phyloP scores from a whole-genome alignment of 768 basidiomycete genomes.

The Naganishia kalamii region DNA sequence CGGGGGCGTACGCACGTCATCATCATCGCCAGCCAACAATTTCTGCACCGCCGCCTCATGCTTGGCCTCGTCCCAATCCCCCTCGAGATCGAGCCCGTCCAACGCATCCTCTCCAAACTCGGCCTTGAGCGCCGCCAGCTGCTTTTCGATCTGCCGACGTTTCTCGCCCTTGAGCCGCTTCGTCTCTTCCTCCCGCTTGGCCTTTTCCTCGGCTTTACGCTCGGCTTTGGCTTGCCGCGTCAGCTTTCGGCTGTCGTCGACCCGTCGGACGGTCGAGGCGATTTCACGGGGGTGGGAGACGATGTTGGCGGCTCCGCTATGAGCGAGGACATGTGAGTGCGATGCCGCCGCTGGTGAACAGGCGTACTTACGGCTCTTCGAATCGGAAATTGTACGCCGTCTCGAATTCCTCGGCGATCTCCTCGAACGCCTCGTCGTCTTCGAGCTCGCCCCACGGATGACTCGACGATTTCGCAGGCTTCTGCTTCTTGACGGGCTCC shows the following conservation, averaged over 20 bases:
- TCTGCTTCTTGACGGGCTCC: conserved; percentile 26
- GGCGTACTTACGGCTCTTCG: conserved; percentile 74
- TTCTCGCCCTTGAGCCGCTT: conserved; percentile 66
- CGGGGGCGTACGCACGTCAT: conserved; percentile 25
- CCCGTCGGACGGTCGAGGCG: conserved; percentile 50
- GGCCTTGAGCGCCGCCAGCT: conserved; percentile 75
- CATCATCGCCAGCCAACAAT: conserved; percentile 58
- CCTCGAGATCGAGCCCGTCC: conserved; percentile 62
- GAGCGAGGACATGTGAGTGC: neutral
- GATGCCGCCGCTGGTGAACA: neutral
- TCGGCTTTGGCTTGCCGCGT: conserved; percentile 71
- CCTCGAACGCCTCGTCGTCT: conserved; percentile 68
- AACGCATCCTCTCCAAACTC: conserved; percentile 57
- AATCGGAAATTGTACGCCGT: conserved; percentile 96
- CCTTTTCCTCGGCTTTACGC: conserved; percentile 53
- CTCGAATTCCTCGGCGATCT: conserved; percentile 85
- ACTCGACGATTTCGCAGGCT: conserved; percentile 31
- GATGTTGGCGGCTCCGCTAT: conserved; percentile 62
- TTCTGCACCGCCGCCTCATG: conserved; percentile 77
- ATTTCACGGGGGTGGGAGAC: conserved; percentile 67
- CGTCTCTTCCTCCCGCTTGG: conserved; percentile 59
- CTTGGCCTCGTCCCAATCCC: conserved; percentile 80
- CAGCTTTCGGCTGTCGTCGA: conserved; percentile 72
- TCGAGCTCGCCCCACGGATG: conserved; percentile 47
- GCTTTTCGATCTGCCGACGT: conserved; percentile 54